Conservation (phyloP, 1,284 basidiomycete genomes). For the Caloboletus firmus region DNA sequence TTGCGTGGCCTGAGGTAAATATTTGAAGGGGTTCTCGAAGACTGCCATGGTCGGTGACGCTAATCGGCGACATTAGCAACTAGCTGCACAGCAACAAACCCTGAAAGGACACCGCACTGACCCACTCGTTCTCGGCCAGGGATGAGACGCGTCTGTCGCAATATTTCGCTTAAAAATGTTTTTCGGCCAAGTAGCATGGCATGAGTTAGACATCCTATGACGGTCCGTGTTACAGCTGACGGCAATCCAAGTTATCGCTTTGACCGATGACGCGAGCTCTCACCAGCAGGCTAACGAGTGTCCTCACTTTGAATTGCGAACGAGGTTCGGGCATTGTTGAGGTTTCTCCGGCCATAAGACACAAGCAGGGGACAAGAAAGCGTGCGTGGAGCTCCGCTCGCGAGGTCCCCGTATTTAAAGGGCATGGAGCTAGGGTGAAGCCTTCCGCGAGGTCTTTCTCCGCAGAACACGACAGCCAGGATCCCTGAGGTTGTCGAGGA, state of each 20-base stretch:
- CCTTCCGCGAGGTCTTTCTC: constrained; percentile 20
- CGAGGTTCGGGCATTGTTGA: constrained; percentile 29
- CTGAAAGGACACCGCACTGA: constrained; percentile 17
- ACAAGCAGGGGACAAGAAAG: constrained; percentile 41
- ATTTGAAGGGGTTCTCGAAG: constrained; percentile 15
- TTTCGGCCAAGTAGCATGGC: constrained; percentile 14
- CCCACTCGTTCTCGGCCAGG: constrained; percentile 16
- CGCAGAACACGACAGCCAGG: constrained; percentile 20
- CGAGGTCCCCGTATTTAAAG: constrained; percentile 33
- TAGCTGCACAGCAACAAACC: constrained; percentile 20
- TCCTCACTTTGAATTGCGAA: constrained; percentile 40
- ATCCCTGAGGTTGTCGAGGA: constrained; percentile 23
- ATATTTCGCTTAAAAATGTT: constrained; percentile 24
- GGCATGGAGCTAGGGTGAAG: constrained; percentile 17
- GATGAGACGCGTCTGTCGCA: constrained; percentile 5
- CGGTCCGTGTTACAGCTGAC: constrained; percentile 18
- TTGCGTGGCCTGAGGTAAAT: neutral
- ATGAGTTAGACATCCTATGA: constrained; percentile 10
- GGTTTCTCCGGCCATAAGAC: constrained; percentile 35
- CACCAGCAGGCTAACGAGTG: constrained; percentile 38
- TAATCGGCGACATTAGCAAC: constrained; percentile 10
- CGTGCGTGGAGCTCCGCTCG: constrained; percentile 37
- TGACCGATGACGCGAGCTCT: constrained; percentile 39
- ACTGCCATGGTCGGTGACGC: constrained; percentile 6
- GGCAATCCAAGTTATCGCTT: constrained; percentile 37